phyloP scores from a whole-genome alignment of 1,139 yeast genomes.

The Geotrichum histeridarum region DNA sequence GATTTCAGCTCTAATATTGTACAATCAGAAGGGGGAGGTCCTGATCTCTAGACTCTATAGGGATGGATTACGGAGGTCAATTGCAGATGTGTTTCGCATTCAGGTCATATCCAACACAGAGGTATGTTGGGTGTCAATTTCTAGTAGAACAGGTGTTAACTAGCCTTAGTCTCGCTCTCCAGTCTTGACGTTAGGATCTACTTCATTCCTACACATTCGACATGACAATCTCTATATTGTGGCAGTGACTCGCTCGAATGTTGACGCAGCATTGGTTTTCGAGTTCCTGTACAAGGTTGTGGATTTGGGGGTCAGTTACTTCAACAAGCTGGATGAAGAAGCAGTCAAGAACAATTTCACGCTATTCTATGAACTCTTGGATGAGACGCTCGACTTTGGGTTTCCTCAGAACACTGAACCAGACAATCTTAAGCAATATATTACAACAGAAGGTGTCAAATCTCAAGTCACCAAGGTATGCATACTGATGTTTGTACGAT shows the following conservation, averaged over 20 bases:
- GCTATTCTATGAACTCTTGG: conserved; percentile 67
- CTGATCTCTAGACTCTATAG: conserved; percentile 69
- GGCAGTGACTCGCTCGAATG: conserved; percentile 82
- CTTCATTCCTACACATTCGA: conserved; percentile 78
- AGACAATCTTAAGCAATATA: conserved; percentile 41
- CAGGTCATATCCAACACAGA: conserved; percentile 72
- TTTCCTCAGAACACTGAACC: conserved; percentile 70
- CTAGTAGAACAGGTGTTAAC: conserved; percentile 11
- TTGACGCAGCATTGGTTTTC: conserved; percentile 73
- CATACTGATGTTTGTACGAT: neutral
- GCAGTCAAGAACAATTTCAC: conserved; percentile 58
- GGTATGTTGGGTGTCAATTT: conserved; percentile 24
- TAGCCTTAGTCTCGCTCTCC: conserved; percentile 56
- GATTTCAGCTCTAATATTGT: conserved; percentile 77
- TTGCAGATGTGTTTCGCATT: conserved; percentile 85
- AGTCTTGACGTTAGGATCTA: conserved; percentile 82
- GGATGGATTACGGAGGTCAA: conserved; percentile 63
- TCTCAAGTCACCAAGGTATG: conserved; percentile 21
- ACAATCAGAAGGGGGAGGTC: conserved; percentile 80
- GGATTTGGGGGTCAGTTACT: conserved; percentile 37
- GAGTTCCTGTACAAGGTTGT: conserved; percentile 70
- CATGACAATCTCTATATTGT: conserved; percentile 72
- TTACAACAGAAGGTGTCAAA: conserved; percentile 35
- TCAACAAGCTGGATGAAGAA: conserved; percentile 43
- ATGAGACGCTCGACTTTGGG: conserved; percentile 76